Evolutionary conservation across 768 basidiomycete species (phyloP), one percentile per base, ranked within the genome.

Genomic region (Naganishia vishniacii): DNA sequence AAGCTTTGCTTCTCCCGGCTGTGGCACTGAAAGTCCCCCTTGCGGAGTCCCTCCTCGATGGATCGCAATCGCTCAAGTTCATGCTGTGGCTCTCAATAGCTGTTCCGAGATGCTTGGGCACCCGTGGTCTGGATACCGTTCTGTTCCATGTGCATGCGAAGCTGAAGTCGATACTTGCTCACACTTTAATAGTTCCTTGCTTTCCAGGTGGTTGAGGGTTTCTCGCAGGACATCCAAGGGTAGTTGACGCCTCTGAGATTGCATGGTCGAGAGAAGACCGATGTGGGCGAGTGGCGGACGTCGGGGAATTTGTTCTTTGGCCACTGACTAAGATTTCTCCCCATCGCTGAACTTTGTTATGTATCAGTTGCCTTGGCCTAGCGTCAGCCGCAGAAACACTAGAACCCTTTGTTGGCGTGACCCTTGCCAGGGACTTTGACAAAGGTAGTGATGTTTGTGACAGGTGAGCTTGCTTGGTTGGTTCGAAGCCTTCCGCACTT

Each of bases 221-320:
- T 56, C 53, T 41, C 53, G 53, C 8, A 56, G 32, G 18, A 56
- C 37, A 18, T 56, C 53, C 13, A 56, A 34, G 23, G 53, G 37
- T 41, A 56, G 34, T 1, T 41, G 53, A 26, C 20, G 20, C 20
- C 26, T 37, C 8, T 56, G 32, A 7, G 2, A 3, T 18, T 23
- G 20, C 53, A 56, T 56, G 53, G 11, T 56, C 18, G 32, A 16
- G 6, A 44, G 8, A 44, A 20, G 11, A n/a, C 5, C 11, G 42
- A 8, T 7, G 34, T 7, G 15, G 34, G 34, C 34, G 15, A 15
- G 34, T 37, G 34, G n/a, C n/a, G n/a, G n/a, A n/a, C n/a, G n/a
- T n/a, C n/a, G n/a, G n/a, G n/a, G n/a, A n/a, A n/a, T n/a, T n/a
- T n/a, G n/a, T n/a, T n/a, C n/a, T n/a, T n/a, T n/a, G n/a, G n/a